Conservation (phyloP, 2,329 filamentous ascomycete genomes). For the Cryoendolithus antarcticus region DNA sequence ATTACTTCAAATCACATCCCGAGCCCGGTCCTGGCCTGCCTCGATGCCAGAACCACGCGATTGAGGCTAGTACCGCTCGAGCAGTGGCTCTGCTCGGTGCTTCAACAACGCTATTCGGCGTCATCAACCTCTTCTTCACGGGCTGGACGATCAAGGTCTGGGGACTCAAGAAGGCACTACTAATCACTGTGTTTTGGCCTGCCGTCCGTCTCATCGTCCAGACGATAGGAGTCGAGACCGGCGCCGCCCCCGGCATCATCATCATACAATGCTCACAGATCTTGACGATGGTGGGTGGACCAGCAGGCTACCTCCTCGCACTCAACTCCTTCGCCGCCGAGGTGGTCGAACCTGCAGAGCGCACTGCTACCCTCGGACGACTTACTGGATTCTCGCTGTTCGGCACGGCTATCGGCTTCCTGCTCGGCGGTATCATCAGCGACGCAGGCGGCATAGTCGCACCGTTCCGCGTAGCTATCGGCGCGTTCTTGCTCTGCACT, state of each 20-base stretch:
- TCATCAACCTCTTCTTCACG: constrained; percentile 54
- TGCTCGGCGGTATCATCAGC: constrained; percentile 53
- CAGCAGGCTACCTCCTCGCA: constrained; percentile 55
- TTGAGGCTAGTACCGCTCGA: constrained; percentile 51
- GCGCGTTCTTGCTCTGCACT: constrained; percentile 38
- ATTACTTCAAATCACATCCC: constrained; percentile 50
- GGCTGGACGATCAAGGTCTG: constrained; percentile 55
- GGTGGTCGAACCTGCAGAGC: constrained; percentile 44
- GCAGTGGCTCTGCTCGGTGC: constrained; percentile 54
- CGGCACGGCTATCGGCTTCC: constrained; percentile 51
- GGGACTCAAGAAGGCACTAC: constrained; percentile 50
- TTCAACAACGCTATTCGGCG: constrained; percentile 55
- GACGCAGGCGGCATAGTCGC: constrained; percentile 50
- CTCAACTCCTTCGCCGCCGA: constrained; percentile 59
- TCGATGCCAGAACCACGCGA: constrained; percentile 47
- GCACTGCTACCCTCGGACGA: constrained; percentile 53
- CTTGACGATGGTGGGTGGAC: constrained; percentile 56
- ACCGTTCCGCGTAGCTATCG: constrained; percentile 53
- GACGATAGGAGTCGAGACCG: constrained; percentile 50
- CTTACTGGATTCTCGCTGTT: constrained; percentile 57
- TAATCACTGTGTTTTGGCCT: constrained; percentile 52
- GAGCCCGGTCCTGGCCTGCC: constrained; percentile 28
- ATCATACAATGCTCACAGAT: constrained; percentile 57
- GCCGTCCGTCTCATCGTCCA: constrained; percentile 52
- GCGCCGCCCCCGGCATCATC: constrained; percentile 50